phyloP scores from a whole-genome alignment of 2,329 filamentous ascomycete species.

The Stachybotrys elegans region DNA sequence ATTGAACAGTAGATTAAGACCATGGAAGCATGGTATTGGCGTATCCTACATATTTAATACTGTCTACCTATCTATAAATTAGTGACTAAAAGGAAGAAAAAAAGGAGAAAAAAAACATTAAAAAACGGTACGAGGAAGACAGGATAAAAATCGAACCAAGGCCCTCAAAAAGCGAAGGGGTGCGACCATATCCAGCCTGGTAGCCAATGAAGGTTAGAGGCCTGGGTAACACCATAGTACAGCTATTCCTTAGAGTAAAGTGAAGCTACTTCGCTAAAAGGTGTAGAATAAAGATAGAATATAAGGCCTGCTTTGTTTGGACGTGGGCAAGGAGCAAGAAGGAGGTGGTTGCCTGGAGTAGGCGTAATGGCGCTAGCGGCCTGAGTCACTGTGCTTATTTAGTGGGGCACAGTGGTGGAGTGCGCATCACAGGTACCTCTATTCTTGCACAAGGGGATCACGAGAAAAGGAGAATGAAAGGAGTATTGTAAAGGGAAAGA shows the following conservation, averaged over 20 bases:
- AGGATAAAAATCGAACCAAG: slow-evolving; percentile 6
- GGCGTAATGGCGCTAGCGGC: no score
- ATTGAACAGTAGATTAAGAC: no score
- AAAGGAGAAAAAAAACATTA: neutral
- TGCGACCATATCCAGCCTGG: neutral
- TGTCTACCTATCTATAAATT: neutral
- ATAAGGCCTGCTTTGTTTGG: neutral
- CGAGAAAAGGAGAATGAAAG: no score
- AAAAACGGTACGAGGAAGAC: neutral
- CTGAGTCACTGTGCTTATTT: no score
- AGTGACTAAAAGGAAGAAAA: neutral
- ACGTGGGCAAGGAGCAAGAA: no score
- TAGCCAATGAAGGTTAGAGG: neutral
- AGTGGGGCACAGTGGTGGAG: no score
- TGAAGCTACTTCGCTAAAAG: slow-evolving; percentile 13
- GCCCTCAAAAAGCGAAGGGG: slow-evolving; percentile 6
- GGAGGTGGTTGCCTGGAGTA: no score
- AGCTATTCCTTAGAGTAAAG: neutral
- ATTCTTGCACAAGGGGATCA: no score
- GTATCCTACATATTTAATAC: neutral
- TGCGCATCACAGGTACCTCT: no score
- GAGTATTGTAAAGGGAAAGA: no score
- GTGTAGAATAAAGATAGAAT: neutral
- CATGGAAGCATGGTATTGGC: no score
- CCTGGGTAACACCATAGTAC: neutral